phyloP scores from a whole-genome alignment of 2,329 filamentous ascomycete genomes.

The Aspergillus viridinutans region DNA sequence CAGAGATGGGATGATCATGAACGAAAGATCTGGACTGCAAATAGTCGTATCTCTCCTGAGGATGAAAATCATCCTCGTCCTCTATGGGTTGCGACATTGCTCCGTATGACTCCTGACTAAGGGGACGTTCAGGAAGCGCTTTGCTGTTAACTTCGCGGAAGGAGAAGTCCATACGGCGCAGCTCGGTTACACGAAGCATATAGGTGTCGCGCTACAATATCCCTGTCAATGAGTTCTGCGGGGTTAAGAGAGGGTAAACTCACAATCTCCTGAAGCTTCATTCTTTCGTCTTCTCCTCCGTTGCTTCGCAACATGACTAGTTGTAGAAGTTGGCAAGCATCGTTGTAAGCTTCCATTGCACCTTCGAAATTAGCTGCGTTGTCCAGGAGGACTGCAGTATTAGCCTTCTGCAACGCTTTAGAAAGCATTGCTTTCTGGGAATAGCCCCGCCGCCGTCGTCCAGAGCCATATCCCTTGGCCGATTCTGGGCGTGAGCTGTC shows the following conservation, averaged over 20 bases:
- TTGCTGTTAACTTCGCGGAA: conserved; percentile 59
- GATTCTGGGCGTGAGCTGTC: conserved; percentile 23
- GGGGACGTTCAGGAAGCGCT: conserved; percentile 67
- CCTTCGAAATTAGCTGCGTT: conserved; percentile 94
- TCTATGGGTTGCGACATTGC: conserved; percentile 39
- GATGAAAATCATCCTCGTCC: conserved; percentile 36
- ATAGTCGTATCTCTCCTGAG: conserved; percentile 52
- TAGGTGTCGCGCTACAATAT: conserved; percentile 73
- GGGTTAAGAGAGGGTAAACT: conserved; percentile 37
- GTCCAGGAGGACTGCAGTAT: conserved; percentile 90
- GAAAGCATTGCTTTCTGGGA: conserved; percentile 95
- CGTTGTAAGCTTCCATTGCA: conserved; percentile 82
- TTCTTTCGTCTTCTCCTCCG: conserved; percentile 75
- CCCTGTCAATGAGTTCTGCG: neutral
- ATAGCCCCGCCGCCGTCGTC: conserved; percentile 44
- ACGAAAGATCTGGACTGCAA: conserved; percentile 48
- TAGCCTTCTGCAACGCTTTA: conserved; percentile 90
- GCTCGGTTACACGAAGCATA: conserved; percentile 79
- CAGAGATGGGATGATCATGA: conserved; percentile 15
- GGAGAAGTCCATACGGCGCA: conserved; percentile 62
- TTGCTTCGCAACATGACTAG: conserved; percentile 82
- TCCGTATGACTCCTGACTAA: conserved; percentile 54
- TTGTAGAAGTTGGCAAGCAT: conserved; percentile 83
- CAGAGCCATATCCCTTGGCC: conserved; percentile 24
- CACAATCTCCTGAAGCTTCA: conserved; percentile 88